Evolutionary conservation across 306 rosid species (phyloP).

Genomic region (Quercus rubra): DNA sequence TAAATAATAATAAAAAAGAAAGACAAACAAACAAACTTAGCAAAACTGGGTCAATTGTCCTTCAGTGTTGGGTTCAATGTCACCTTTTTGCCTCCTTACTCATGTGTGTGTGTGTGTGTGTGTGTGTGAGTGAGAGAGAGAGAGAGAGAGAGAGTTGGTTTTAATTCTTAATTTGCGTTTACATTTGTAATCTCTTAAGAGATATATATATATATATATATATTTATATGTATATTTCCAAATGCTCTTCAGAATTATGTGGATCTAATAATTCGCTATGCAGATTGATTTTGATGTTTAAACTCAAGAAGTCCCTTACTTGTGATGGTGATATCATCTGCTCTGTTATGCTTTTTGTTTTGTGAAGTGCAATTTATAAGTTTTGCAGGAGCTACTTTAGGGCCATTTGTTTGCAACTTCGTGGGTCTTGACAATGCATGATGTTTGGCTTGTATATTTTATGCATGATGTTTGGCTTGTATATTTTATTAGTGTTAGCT

Average conservation of each 20-base stretch:
- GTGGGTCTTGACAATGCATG: neutral
- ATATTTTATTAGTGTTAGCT: neutral
- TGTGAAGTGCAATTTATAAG: neutral
- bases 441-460: neutral
- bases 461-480: neutral
- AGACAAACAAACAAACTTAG: neutral
- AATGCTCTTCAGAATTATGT: no score
- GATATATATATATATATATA: no score
- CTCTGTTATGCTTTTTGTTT: neutral
- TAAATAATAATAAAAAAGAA: constrained; percentile 18
- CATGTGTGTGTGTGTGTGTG: no score
- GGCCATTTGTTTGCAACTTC: neutral
- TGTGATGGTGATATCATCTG: neutral
- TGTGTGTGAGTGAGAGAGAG: no score
- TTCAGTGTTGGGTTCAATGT: neutral
- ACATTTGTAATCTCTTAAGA: no score
- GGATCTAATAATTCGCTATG: neutral
- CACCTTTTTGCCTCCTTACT: no score
- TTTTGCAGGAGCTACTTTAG: neutral
- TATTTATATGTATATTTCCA: no score
- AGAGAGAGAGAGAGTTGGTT: no score
- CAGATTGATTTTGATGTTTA: neutral
- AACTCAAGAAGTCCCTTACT: neutral
- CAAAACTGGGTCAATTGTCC: constrained; percentile 30
- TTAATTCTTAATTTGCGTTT: no score